phyloP scores from a whole-genome alignment of 2,329 filamentous ascomycete genomes.

The Lecanicillium sp. region DNA sequence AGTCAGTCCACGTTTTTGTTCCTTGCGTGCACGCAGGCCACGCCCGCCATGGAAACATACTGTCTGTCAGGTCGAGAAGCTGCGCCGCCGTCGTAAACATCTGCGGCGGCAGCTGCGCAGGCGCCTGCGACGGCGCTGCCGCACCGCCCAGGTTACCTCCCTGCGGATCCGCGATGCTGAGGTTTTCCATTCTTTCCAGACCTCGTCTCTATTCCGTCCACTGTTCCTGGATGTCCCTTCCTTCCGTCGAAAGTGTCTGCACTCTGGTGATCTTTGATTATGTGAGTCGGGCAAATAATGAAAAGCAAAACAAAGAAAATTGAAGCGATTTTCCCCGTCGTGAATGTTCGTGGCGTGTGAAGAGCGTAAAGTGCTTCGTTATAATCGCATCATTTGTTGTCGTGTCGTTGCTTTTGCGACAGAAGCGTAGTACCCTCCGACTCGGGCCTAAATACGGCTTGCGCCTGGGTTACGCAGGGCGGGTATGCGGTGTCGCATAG shows the following conservation, averaged over 20 bases:
- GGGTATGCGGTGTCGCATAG: too few relatives aligned
- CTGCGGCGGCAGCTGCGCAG: constrained; percentile 73
- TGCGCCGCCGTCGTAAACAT: constrained; percentile 99
- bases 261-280: too few relatives aligned
- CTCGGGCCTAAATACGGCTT: background rate
- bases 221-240: too few relatives aligned
- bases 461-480: background rate
- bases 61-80: constrained; percentile 92
- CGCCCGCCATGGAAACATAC: constrained; percentile 48
- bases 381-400: constrained; percentile 9
- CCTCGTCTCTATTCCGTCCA: too few relatives aligned
- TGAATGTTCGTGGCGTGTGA: background rate
- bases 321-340: too few relatives aligned
- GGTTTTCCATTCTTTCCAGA: constrained; percentile 50
- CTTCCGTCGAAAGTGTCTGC: too few relatives aligned
- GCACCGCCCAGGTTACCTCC: constrained; percentile 26
- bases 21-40: too few relatives aligned
- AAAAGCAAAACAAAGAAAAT: too few relatives aligned
- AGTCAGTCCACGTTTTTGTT: too few relatives aligned
- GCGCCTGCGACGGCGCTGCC: constrained; percentile 43
- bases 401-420: background rate
- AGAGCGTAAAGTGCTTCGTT: background rate
- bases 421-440: background rate
- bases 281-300: too few relatives aligned
- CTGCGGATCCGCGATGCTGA: constrained; percentile 43